phyloP scores from a whole-genome alignment of 2,329 filamentous ascomycete species.

The Clarireedia monteithiana region DNA sequence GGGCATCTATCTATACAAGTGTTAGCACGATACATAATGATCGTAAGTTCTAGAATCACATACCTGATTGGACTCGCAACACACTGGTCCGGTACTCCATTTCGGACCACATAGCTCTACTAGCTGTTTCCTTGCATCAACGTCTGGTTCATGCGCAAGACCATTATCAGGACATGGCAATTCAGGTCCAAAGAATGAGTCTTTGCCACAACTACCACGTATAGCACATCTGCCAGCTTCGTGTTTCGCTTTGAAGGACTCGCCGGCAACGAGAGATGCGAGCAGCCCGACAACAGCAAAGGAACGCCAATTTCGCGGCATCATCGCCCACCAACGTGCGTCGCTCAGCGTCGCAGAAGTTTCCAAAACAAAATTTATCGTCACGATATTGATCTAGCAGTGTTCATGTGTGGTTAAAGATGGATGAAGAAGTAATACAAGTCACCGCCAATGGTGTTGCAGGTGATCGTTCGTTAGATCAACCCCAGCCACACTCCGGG shows the following conservation, averaged over 20 bases:
- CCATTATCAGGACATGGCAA: constrained; percentile 91
- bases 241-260: constrained; percentile 48
- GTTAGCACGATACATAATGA: background rate
- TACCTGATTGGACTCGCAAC: constrained; percentile 76
- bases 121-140: constrained; percentile 65
- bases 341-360: constrained; percentile 12
- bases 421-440: background rate
- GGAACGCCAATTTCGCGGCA: constrained; percentile 14
- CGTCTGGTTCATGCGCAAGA: constrained; percentile 65
- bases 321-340: constrained; percentile 8
- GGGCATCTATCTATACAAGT: constrained; percentile 56
- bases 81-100: constrained; percentile 78
- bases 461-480: background rate
- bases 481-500: background rate
- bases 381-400: too few relatives aligned
- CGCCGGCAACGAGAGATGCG: constrained; percentile 17
- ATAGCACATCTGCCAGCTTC: constrained; percentile 86
- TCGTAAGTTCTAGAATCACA: background rate
- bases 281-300: constrained; percentile 17
- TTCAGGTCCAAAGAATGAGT: constrained; percentile 81
- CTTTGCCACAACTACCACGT: constrained; percentile 83
- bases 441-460: background rate
- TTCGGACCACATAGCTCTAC: constrained; percentile 79
- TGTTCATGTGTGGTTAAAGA: background rate
- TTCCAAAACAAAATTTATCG: background rate